phyloP scores from a whole-genome alignment of 1,284 basidiomycete genomes.

The Fomitopsis betulina region DNA sequence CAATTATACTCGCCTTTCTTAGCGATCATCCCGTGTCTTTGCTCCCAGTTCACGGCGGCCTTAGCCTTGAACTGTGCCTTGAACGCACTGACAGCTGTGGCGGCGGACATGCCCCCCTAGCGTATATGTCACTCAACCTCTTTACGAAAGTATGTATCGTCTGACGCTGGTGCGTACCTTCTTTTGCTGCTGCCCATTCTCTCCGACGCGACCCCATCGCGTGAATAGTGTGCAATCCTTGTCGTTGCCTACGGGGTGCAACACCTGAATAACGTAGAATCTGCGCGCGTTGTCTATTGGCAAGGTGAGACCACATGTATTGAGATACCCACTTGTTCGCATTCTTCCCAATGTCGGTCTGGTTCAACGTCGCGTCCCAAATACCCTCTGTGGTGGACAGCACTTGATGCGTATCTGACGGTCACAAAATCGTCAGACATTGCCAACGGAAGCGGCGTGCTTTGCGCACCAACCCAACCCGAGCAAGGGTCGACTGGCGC shows the following conservation, averaged over 20 bases:
- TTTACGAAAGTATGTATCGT: not conserved
- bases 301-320: not conserved
- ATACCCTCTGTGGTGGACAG: constrained; percentile 42
- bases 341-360: constrained; percentile 57
- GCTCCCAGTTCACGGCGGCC: constrained; percentile 47
- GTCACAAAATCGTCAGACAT: not conserved
- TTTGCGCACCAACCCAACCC: constrained; percentile 42
- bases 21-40: constrained; percentile 48
- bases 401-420: constrained; percentile 51
- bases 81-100: constrained; percentile 44
- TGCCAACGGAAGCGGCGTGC: not conserved
- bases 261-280: constrained; percentile 61
- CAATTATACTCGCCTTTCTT: constrained; percentile 37
- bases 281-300: constrained; percentile 22
- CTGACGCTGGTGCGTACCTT: constrained; percentile 35
- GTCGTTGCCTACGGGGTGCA: constrained; percentile 45
- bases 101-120: constrained; percentile 33
- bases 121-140: not conserved
- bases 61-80: constrained; percentile 61
- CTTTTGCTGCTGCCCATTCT: constrained; percentile 42
- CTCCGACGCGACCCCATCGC: constrained; percentile 62
- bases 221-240: constrained; percentile 40
- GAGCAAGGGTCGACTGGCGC: constrained; percentile 56
- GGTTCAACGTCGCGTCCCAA: constrained; percentile 70
- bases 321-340: constrained; percentile 49